Evolutionary conservation across 2,329 filamentous ascomycete species (phyloP).

Genomic region (Trichoderma atroviride): DNA sequence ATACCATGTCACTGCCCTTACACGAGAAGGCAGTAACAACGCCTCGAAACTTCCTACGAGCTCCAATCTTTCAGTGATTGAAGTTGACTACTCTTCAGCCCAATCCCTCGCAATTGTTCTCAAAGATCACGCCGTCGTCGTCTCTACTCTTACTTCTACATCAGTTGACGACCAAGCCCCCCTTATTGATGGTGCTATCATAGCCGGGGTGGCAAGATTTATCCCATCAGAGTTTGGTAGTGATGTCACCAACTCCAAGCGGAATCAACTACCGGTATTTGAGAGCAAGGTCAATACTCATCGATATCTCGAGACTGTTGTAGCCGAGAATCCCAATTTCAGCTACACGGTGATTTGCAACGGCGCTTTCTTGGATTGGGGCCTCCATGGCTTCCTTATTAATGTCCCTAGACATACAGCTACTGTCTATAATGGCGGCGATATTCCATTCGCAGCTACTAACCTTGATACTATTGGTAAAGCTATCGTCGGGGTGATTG

Average conservation of each 20-base stretch:
- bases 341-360: background rate
- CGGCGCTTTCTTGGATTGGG: constrained; percentile 8
- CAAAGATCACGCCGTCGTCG: background rate
- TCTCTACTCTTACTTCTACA: constrained; percentile 1
- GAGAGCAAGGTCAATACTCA: constrained; percentile 4
- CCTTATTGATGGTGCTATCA: constrained; percentile 5
- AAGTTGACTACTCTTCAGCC: background rate
- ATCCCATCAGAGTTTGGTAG: constrained; percentile 10
- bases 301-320: background rate
- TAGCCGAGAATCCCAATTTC: background rate
- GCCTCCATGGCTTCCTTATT: background rate
- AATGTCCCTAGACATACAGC: background rate
- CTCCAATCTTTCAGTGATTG: background rate
- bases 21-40: constrained; percentile 1
- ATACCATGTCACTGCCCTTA: background rate
- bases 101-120: background rate
- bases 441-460: constrained; percentile 9
- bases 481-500: background rate
- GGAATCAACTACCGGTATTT: background rate
- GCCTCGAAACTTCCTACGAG: constrained; percentile 5
- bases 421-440: background rate
- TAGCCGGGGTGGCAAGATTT: background rate
- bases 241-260: background rate
- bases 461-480: background rate
- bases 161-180: background rate